Evolutionary conservation across 192 early-diverging fungal genomes (phyloP).

Genomic region (Rhizophagus clarus): DNA sequence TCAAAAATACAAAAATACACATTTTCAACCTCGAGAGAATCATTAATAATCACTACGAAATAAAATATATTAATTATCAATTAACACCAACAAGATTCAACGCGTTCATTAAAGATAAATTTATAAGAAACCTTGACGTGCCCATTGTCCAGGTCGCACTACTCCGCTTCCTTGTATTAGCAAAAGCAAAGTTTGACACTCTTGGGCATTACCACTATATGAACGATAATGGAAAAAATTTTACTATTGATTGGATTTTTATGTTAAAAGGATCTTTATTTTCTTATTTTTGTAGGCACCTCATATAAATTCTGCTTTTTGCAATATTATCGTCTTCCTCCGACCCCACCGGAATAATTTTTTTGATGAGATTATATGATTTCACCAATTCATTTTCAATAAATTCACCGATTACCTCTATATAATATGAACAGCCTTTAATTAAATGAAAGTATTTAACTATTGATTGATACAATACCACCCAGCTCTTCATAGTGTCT

Average conservation of each 20-base stretch:
- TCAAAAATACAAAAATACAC: background rate
- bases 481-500: slow-evolving; percentile 28
- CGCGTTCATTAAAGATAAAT: background rate
- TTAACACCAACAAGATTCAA: background rate
- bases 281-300: background rate
- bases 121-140: slow-evolving; percentile 26
- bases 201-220: background rate
- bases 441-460: background rate
- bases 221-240: background rate
- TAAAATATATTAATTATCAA: background rate
- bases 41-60: slow-evolving; percentile 37
- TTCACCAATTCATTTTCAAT: slow-evolving; percentile 30
- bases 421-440: background rate
- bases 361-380: background rate
- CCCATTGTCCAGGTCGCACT: slow-evolving; percentile 41
- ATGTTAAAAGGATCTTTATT: background rate
- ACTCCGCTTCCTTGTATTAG: slow-evolving; percentile 37
- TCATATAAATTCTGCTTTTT: slow-evolving; percentile 30
- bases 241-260: background rate
- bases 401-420: slow-evolving; percentile 18
- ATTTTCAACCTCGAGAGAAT: slow-evolving; percentile 34
- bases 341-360: slow-evolving; percentile 12
- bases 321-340: background rate
- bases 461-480: background rate
- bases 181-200: slow-evolving; percentile 23